Evolutionary conservation across 306 rosid genomes (phyloP).

Genomic region (Ceratonia siliqua): DNA sequence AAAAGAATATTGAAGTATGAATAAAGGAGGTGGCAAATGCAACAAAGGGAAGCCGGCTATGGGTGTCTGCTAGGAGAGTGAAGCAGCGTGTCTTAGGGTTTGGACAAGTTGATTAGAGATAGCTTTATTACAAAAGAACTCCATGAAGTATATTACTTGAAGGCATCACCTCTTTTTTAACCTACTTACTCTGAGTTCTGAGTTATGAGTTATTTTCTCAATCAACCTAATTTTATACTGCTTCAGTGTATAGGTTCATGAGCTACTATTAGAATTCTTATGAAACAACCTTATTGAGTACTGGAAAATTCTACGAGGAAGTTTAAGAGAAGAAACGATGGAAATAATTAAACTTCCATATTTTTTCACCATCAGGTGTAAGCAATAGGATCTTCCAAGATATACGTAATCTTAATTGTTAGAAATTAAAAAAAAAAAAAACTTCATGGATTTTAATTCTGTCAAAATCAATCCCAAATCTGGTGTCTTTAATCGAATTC

Average conservation of each 20-base stretch:
- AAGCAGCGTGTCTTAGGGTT: background rate
- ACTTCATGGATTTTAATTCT: too few species aligned
- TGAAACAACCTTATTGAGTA: background rate
- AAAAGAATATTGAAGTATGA: background rate
- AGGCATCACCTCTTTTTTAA: too few species aligned
- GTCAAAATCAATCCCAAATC: too few species aligned
- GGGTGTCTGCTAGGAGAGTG: background rate
- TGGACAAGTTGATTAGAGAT: background rate
- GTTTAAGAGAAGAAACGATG: background rate
- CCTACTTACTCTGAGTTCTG: too few species aligned
- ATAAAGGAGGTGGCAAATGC: background rate
- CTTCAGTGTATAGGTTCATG: background rate
- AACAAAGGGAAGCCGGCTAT: background rate
- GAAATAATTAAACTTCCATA: background rate
- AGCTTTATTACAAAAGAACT: background rate
- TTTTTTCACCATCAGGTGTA: background rate
- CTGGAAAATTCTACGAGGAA: background rate
- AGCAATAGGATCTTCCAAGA: background rate
- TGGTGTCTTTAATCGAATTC: too few species aligned
- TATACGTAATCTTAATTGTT: background rate
- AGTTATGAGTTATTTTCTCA: background rate
- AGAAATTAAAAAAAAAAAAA: background rate
- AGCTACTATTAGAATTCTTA: background rate
- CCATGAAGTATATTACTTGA: too few species aligned
- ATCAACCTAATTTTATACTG: background rate